These are phyloP conservation scores for Termitomyces sp. DNA, from an alignment of 768 basidiomycete genomes.

Conservation along the genomic window DNA sequence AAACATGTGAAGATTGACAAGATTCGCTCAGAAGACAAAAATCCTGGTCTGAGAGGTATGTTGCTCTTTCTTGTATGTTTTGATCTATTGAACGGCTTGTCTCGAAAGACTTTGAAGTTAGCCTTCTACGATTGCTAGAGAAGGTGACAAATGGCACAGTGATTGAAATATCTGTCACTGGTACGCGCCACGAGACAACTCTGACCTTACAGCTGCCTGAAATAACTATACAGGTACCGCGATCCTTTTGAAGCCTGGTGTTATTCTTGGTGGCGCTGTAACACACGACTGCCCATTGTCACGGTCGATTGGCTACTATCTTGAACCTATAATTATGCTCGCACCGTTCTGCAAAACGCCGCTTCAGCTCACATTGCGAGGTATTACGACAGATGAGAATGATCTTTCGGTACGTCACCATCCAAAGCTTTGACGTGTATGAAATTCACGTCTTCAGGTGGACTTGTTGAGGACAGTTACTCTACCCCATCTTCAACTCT, in stretches of 20 bases:
- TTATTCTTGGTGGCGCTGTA: conserved; percentile 80
- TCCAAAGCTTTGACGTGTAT: neutral
- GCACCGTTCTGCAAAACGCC: conserved; percentile 93
- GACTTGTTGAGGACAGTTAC: conserved; percentile 90
- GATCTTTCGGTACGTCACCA: conserved; percentile 74
- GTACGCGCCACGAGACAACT: conserved; percentile 37
- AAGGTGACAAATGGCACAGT: conserved; percentile 91
- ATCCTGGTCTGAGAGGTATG: conserved; percentile 90
- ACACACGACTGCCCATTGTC: conserved; percentile 88
- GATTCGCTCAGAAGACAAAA: conserved; percentile 89
- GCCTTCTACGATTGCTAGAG: conserved; percentile 82
- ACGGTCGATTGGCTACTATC: conserved; percentile 89
- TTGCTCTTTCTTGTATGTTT: neutral
- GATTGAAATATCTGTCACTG: conserved; percentile 96
- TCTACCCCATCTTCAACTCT: conserved; percentile 85
- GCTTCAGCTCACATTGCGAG: conserved; percentile 75
- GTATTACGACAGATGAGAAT: conserved; percentile 89
- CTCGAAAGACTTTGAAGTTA: conserved; percentile 84
- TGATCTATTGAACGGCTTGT: neutral
- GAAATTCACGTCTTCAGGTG: conserved; percentile 47
- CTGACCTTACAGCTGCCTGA: conserved; percentile 3
- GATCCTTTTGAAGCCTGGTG: conserved; percentile 87
- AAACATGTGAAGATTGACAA: conserved; percentile 81
- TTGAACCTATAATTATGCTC: conserved; percentile 87
- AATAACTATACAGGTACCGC: conserved; percentile 68